Conservation (phyloP, 1,284 basidiomycete species). For the Malassezia restricta region DNA sequence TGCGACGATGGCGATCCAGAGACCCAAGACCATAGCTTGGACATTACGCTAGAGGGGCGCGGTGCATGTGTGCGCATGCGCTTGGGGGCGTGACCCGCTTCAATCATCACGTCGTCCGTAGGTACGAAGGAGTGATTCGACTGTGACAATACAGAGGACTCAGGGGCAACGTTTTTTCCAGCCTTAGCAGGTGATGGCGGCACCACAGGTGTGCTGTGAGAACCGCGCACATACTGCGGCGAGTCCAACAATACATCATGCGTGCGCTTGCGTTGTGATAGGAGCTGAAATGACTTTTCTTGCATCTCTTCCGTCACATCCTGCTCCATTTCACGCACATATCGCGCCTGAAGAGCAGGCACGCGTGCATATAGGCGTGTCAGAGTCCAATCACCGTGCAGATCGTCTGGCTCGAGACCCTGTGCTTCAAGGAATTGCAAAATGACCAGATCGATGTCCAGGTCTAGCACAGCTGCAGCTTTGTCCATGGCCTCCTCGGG, state of each 20-base stretch:
- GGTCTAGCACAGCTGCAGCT: background rate
- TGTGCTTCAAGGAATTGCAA: conserved; percentile 3
- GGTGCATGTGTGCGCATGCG: background rate
- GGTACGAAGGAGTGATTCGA: background rate
- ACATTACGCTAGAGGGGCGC: background rate
- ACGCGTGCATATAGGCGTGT: conserved; percentile 12
- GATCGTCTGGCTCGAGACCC: conserved; percentile 13
- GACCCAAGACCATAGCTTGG: background rate
- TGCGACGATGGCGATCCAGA: background rate
- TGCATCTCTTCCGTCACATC: background rate
- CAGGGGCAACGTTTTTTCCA: background rate
- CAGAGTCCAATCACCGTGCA: conserved; percentile 11
- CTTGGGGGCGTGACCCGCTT: background rate
- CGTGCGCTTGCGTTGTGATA: background rate
- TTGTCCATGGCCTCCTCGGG: background rate
- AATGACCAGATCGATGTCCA: conserved; percentile 7
- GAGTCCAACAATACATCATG: background rate
- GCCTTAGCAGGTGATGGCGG: background rate
- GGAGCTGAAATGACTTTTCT: conserved; percentile 8
- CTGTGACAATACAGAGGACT: background rate
- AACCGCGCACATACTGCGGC: background rate
- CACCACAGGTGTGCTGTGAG: background rate
- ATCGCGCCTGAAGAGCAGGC: conserved; percentile 15
- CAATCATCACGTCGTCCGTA: background rate
- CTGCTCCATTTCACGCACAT: conserved; percentile 6